Evolutionary conservation across 1,139 yeast genomes (phyloP).

Genomic region (Hyphopichia wangnamkhiaoensis): DNA sequence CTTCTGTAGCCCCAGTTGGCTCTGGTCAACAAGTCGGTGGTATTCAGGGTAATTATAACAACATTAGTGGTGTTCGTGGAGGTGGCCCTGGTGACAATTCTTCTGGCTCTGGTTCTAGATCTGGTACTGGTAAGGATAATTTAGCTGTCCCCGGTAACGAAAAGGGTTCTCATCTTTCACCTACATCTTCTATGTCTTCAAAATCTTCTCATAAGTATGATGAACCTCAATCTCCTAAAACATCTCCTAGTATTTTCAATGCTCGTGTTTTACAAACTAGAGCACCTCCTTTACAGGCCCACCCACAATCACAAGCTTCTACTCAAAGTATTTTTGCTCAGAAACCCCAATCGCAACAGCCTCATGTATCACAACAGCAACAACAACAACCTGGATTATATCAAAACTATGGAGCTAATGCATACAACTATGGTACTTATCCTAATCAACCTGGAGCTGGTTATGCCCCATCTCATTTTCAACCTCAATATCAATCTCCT

Average conservation of each 20-base stretch:
- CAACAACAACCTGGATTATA: slow-evolving; percentile 8
- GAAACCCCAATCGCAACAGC: slow-evolving; percentile 11
- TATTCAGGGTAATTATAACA: background rate
- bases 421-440: slow-evolving; percentile 2
- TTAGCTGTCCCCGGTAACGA: slow-evolving; percentile 14
- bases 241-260: slow-evolving; percentile 33
- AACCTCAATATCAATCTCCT: background rate
- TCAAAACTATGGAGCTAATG: slow-evolving; percentile 1
- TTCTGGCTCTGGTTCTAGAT: background rate
- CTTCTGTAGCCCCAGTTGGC: background rate
- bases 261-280: slow-evolving; percentile 12
- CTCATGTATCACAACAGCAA: slow-evolving; percentile 8
- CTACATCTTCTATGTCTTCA: slow-evolving; percentile 40
- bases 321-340: slow-evolving; percentile 3
- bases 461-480: background rate
- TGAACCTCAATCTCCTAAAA: slow-evolving; percentile 46
- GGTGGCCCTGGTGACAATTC: background rate
- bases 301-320: slow-evolving; percentile 2
- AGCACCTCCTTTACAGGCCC: slow-evolving; percentile 6
- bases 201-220: slow-evolving; percentile 33
- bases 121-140: slow-evolving; percentile 7
- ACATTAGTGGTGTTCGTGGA: background rate
- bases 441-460: background rate
- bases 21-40: background rate
- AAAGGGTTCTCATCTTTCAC: slow-evolving; percentile 20